These are phyloP conservation scores for Seiridium unicorne DNA, from an alignment of 2,329 filamentous ascomycete species.

Conservation along the genomic window DNA sequence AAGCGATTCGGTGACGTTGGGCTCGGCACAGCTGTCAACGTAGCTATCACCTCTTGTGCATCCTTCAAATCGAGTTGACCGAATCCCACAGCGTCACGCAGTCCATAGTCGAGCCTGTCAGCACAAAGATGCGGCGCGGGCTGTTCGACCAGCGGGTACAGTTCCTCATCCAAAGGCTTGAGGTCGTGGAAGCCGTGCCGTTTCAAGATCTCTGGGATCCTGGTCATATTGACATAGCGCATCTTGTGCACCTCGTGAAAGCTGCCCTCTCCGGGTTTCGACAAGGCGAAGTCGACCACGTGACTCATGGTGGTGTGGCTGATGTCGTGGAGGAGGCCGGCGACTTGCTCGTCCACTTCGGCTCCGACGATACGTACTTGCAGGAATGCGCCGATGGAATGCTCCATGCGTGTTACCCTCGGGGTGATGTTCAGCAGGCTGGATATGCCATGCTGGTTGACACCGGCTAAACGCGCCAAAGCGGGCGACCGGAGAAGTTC, in stretches of 20 bases:
- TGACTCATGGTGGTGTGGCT: slow-evolving; percentile 38
- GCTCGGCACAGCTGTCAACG: slow-evolving; percentile 27
- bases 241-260: slow-evolving; percentile 38
- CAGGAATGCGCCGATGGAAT: slow-evolving; percentile 37
- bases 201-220: slow-evolving; percentile 30
- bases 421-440: slow-evolving; percentile 31
- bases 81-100: slow-evolving; percentile 33
- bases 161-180: slow-evolving; percentile 32
- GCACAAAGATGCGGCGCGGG: slow-evolving; percentile 36
- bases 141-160: slow-evolving; percentile 35
- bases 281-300: slow-evolving; percentile 35
- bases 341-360: slow-evolving; percentile 33
- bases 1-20: slow-evolving; percentile 21
- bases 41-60: slow-evolving; percentile 22
- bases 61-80: slow-evolving; percentile 27
- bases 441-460: slow-evolving; percentile 36
- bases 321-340: slow-evolving; percentile 37
- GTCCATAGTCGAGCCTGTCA: slow-evolving; percentile 36
- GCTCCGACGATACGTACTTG: slow-evolving; percentile 34
- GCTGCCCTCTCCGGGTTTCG: slow-evolving; percentile 32
- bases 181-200: slow-evolving; percentile 26
- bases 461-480: slow-evolving; percentile 29
- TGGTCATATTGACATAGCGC: slow-evolving; percentile 30
- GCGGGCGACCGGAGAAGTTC: slow-evolving; percentile 31
- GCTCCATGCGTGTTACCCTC: slow-evolving; percentile 34